phyloP scores from a whole-genome alignment of 2,329 filamentous ascomycete species.

The Xylaria arbuscula region DNA sequence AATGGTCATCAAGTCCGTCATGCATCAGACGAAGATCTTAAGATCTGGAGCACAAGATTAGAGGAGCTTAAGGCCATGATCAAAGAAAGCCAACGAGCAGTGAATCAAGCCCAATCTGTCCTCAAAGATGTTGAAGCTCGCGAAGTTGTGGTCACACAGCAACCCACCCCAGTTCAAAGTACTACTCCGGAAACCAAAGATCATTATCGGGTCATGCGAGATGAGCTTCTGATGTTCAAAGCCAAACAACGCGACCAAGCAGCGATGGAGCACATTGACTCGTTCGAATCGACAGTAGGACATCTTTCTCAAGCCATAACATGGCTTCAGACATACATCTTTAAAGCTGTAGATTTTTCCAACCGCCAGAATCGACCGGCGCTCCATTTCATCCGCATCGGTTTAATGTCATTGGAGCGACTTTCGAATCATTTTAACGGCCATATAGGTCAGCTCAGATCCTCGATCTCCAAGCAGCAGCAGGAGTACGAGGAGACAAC shows the following conservation, averaged over 20 bases:
- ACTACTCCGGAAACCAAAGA: slow-evolving; percentile 9
- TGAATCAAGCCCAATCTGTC: slow-evolving; percentile 22
- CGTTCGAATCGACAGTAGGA: slow-evolving; percentile 15
- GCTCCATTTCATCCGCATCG: slow-evolving; percentile 22
- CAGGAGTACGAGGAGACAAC: not conserved
- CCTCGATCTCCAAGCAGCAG: slow-evolving; percentile 1
- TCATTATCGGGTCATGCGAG: slow-evolving; percentile 14
- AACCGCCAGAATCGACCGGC: not conserved
- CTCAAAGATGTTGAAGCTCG: slow-evolving; percentile 25
- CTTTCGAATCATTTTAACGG: slow-evolving; percentile 8
- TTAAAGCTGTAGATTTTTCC: not conserved
- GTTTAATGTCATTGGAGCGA: slow-evolving; percentile 18
- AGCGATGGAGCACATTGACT: slow-evolving; percentile 15
- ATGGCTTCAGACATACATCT: slow-evolving; percentile 15
- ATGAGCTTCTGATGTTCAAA: slow-evolving; percentile 2
- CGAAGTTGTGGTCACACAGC: slow-evolving; percentile 8
- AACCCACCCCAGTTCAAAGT: not conserved
- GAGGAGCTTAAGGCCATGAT: slow-evolving; percentile 25
- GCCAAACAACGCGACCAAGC: not conserved
- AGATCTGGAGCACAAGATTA: not conserved
- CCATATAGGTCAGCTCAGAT: slow-evolving; percentile 3
- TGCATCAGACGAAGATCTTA: slow-evolving; percentile 3
- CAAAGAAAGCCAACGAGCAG: slow-evolving; percentile 21
- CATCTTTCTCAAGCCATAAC: slow-evolving; percentile 21
- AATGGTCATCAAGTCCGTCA: not conserved